Percentiles rank a stretch among this genome's conserved stretches.
These are phyloP conservation scores for Mortierella sp. DNA, from an alignment of 371 early-diverging fungal species.

Conservation along the genomic window DNA sequence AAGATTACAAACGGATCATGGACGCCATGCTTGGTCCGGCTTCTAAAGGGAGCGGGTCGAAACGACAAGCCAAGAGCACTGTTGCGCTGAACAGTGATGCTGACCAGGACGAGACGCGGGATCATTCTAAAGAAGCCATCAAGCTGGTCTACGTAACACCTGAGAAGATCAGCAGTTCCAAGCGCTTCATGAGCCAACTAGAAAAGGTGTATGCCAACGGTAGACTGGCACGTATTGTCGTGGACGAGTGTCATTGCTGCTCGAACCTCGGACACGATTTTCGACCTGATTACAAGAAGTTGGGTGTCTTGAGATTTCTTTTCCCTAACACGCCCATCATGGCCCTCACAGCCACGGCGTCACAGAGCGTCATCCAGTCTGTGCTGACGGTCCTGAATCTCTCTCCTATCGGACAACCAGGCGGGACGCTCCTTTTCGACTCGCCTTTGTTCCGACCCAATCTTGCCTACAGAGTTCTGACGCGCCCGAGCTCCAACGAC, in stretches of 20 bases:
- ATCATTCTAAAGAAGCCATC: constrained; percentile 19
- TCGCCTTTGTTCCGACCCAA: constrained; percentile 70
- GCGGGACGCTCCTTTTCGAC: constrained; percentile 63
- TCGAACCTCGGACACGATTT: constrained; percentile 93
- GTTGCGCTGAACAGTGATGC: neutral
- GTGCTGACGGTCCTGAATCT: constrained; percentile 71
- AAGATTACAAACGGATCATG: constrained; percentile 63
- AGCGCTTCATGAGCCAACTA: constrained; percentile 73
- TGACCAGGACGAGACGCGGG: neutral
- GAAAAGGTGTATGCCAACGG: constrained; percentile 70
- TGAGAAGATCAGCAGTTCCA: constrained; percentile 83
- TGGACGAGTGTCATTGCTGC: constrained; percentile 90
- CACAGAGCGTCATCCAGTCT: constrained; percentile 73
- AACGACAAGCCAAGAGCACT: constrained; percentile 13
- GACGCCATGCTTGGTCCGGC: constrained; percentile 55
- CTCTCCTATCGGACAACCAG: constrained; percentile 53
- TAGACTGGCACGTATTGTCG: constrained; percentile 75
- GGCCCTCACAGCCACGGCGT: constrained; percentile 92
- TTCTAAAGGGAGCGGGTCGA: constrained; percentile 9
- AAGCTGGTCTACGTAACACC: constrained; percentile 91
- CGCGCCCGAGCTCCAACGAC: constrained; percentile 61
- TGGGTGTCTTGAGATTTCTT: constrained; percentile 61
- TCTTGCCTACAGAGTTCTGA: constrained; percentile 75
- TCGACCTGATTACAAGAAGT: constrained; percentile 67
- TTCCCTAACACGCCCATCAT: constrained; percentile 83